Evolutionary conservation across 352 stramenopile genomes (phyloP), one percentile per base, ranked within the genome.

Genomic region (Pythium brassicae): DNA sequence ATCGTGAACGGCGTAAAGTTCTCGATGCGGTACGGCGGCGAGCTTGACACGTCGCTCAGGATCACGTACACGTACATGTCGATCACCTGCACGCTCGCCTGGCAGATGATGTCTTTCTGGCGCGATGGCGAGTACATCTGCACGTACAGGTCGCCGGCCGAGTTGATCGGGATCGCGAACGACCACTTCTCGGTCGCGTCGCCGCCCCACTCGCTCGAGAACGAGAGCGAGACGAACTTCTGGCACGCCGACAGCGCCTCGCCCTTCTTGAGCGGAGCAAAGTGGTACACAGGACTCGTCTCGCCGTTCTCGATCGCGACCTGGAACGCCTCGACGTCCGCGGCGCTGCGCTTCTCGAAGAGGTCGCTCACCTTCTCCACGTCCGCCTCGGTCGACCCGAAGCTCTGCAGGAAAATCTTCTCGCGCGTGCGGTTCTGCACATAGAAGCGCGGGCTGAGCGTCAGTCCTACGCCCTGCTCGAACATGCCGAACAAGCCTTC

Each of bases 61-160:
- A 93, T 84, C 14, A 95, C 83, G 59, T 93, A 95, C 19, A 95
- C 75, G 53, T 95, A 92, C 77, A 90, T 90, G 37, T 91, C 85
- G n/a, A 95, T 78, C 25, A 95, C 77, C 54, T 95, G 85, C 20
- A 95, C 80, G 50, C 83, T 93, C 37, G 79, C 85, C 52, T 92
- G 71, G 46, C 84, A 92, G 49, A 95, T 93, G 40, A 92, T 71
- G 43, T 79, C 70, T 34, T 81, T 82, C 60, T 95, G 69, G 35
- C 82, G 77, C 14, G 71, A 71, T 20, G 81, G 78, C 17, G 79
- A 92, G 56, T 92, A 90, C 35, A 93, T 75, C 40, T 92, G 85
- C 19, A 95, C 59, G 59, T 89, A 92, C 23, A 89, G 44, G 54
- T 95, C 85, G 55, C 81, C 82, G 1, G 83, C 85, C 5, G 70